Evolutionary conservation across 2,329 filamentous ascomycete species (phyloP), one percentile per base, ranked within the genome.

Genomic region (Phaeomoniella chlamydospora): DNA sequence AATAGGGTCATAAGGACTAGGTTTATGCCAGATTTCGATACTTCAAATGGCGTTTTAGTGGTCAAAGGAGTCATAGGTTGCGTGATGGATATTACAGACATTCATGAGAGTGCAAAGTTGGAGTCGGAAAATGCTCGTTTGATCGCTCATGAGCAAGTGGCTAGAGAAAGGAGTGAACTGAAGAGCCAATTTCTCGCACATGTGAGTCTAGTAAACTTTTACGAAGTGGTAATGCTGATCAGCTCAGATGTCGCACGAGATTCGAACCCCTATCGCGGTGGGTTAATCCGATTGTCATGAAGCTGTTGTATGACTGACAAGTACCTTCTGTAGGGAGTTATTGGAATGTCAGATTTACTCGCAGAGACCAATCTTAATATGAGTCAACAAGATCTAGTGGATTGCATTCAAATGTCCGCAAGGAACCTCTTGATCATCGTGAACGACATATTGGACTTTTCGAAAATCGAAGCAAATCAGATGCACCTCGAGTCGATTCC

Each of bases 371-470:
- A 53, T 1, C 52, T 77, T n/a, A 59, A 61, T 4, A 49, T 61
- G 1, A 61, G 71, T 30, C 73, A 77, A 49, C 59, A 62, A 15
- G 72, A 77, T 38, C 67, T 68, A 30, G 63, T 68, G 2, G 58
- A 60, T 29, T 70, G 76, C 32, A 70, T 77, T 37, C 63, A 72
- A 43, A 70, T 75, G 38, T 76, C 72, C 0, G 72, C 69, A 2
- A 62, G 67, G 14, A 59, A 75, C 2, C 56, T 77, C 15, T 53
- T 77, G 13, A 68, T 71, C 42, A 65, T 77, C 34, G 76, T 78
- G 49, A 76, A 78, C 45, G 71, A 77, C 41, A 74, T 79, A 32
- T 60, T 78, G n/a, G 74, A 79, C 52, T 77, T 74, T 46, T 76
- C 73, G 6, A 77, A 77, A 43, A 60, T 77, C 36, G 67, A 60